Evolutionary conservation across 768 basidiomycete genomes (phyloP).

Genomic region (Rhodocollybia butyracea): DNA sequence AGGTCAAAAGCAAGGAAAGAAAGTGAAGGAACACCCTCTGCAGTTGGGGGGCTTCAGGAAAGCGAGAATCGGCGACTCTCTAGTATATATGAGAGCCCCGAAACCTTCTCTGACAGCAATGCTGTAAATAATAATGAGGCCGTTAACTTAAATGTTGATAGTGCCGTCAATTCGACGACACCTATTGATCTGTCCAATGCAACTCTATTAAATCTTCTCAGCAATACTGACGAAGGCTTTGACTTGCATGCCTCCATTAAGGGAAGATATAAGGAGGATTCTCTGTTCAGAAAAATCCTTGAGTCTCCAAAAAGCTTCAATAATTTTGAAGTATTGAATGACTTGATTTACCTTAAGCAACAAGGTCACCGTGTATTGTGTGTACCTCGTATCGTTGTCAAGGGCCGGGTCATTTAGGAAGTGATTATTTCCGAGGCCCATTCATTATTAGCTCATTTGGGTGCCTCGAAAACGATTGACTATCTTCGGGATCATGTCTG

Average conservation of each 20-base stretch:
- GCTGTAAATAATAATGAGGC: too few species aligned
- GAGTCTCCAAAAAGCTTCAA: constrained; percentile 10
- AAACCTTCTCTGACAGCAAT: too few species aligned
- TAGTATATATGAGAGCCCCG: too few species aligned
- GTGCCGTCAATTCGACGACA: too few species aligned
- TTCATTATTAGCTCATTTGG: constrained; percentile 29
- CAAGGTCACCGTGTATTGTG: constrained; percentile 7
- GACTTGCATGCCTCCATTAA: constrained; percentile 12
- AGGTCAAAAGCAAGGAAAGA: not conserved
- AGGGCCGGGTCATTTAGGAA: constrained; percentile 15
- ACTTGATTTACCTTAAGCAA: constrained; percentile 10
- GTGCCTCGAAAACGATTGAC: constrained; percentile 22
- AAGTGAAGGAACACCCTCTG: not conserved
- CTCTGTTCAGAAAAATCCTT: constrained; percentile 14
- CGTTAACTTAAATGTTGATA: not conserved
- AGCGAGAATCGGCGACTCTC: too few species aligned
- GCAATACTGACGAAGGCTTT: not conserved
- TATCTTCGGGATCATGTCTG: constrained; percentile 19
- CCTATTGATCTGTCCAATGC: too few species aligned
- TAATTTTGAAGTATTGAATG: constrained; percentile 14
- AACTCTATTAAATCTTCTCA: too few species aligned
- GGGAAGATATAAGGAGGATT: constrained; percentile 13
- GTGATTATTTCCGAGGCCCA: constrained; percentile 30
- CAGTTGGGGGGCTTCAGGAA: too few species aligned
- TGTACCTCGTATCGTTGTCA: constrained; percentile 7